Evolutionary conservation across 495 filamentous ascomycete species (phyloP).

Genomic region (Aspergillus kassunensis): DNA sequence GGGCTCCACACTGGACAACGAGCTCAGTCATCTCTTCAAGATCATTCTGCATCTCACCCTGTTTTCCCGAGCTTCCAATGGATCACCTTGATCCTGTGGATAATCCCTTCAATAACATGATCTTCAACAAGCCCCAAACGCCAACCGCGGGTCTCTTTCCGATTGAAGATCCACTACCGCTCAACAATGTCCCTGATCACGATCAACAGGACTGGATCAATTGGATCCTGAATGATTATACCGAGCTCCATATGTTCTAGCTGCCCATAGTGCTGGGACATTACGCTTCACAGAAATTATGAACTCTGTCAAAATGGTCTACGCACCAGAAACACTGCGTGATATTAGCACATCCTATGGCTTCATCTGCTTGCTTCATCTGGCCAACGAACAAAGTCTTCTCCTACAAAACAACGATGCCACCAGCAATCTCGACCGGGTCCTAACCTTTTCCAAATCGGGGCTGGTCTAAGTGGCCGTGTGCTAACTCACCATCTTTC

Average conservation of each 20-base stretch:
- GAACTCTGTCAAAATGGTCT: slow-evolving; percentile 80
- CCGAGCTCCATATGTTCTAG: no score
- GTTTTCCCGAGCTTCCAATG: background rate
- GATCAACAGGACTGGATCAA: background rate
- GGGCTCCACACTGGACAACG: background rate
- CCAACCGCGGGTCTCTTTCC: background rate
- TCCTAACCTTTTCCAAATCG: no score
- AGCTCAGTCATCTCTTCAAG: background rate
- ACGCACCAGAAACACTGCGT: slow-evolving; percentile 74
- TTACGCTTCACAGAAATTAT: slow-evolving; percentile 88
- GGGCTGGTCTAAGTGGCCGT: no score
- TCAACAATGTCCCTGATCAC: background rate
- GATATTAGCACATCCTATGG: slow-evolving; percentile 97
- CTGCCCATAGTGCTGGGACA: no score
- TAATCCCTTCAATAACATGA: background rate
- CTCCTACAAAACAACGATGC: slow-evolving; percentile 51
- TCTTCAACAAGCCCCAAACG: background rate
- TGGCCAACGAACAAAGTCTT: slow-evolving; percentile 96
- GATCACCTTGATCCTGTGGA: background rate
- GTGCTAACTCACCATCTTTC: no score
- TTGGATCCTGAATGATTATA: no score
- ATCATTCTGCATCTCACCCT: background rate
- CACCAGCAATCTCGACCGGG: slow-evolving; percentile 21
- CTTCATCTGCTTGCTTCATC: slow-evolving; percentile 92
- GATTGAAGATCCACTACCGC: background rate